Evolutionary conservation across 306 rosid genomes (phyloP).

Genomic region (Herpetospermum pedunculosum): DNA sequence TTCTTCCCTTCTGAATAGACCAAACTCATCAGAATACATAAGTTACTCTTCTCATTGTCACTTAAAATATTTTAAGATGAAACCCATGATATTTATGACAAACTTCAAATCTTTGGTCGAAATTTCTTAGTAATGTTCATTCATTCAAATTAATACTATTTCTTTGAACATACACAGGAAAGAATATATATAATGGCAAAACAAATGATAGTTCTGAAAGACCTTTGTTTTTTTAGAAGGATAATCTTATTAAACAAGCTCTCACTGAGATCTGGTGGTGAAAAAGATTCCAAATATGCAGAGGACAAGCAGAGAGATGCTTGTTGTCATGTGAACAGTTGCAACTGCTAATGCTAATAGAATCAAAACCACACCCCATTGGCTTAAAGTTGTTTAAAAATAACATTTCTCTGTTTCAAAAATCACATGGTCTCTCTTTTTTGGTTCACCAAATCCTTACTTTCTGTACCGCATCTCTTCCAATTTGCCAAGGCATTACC

Average conservation of each 20-base stretch:
- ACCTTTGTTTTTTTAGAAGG: neutral
- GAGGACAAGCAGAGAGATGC: constrained; percentile 21
- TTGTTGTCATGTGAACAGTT: constrained; percentile 39
- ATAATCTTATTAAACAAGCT: neutral
- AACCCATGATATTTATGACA: no score
- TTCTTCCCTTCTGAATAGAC: neutral
- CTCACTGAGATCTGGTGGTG: neutral
- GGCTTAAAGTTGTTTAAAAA: neutral
- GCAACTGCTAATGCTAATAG: constrained; percentile 14
- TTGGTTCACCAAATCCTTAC: constrained; percentile 5
- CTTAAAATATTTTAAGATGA: no score
- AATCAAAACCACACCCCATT: neutral
- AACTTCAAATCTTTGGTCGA: neutral
- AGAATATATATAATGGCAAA: neutral
- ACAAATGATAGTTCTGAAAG: neutral
- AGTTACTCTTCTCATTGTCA: no score
- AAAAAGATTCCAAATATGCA: constrained; percentile 4
- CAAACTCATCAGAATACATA: no score
- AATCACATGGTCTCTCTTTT: constrained; percentile 9
- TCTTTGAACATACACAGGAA: neutral
- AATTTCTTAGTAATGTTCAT: neutral
- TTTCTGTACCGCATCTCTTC: neutral
- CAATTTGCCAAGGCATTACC: neutral
- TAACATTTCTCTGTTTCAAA: constrained; percentile 2
- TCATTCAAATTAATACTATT: neutral